These are phyloP conservation scores for Aspergillus sp. DNA, from an alignment of 2,329 filamentous ascomycete genomes.

Conservation along the genomic window DNA sequence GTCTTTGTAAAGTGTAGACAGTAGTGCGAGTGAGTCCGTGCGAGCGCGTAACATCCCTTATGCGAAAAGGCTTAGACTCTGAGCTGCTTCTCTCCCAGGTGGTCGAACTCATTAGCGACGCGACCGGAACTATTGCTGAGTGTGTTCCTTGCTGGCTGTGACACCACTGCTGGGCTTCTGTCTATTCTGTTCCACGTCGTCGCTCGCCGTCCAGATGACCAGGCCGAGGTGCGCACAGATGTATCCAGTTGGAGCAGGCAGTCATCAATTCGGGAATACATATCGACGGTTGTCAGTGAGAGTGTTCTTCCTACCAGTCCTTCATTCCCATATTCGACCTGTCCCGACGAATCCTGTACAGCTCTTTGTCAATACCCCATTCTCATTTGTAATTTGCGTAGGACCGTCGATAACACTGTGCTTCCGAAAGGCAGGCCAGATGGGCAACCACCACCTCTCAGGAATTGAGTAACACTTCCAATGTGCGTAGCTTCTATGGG, in stretches of 20 bases:
- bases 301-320: conserved; percentile 24
- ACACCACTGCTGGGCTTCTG: conserved; percentile 33
- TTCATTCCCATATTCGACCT: not conserved
- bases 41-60: not conserved
- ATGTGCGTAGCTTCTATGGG: conserved; percentile 45
- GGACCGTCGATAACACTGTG: conserved; percentile 37
- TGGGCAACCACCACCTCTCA: conserved; percentile 11
- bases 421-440: conserved; percentile 56
- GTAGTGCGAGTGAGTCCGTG: not conserved
- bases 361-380: conserved; percentile 40
- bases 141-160: conserved; percentile 31
- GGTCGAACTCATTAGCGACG: not conserved
- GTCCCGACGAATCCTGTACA: not conserved
- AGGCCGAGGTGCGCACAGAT: conserved; percentile 16
- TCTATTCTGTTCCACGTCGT: conserved; percentile 31
- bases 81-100: not conserved
- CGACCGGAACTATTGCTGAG: conserved; percentile 30
- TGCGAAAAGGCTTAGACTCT: not conserved
- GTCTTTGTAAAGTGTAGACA: not conserved
- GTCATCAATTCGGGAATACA: conserved; percentile 37
- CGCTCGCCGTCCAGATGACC: conserved; percentile 3
- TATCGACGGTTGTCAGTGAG: conserved; percentile 54
- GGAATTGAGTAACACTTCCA: conserved; percentile 27
- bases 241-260: conserved; percentile 20
- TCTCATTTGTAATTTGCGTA: conserved; percentile 42